Evolutionary conservation across 2,329 filamentous ascomycete species (phyloP), one percentile per base, ranked within the genome.

Genomic region (Cercospora zeae-maydis): DNA sequence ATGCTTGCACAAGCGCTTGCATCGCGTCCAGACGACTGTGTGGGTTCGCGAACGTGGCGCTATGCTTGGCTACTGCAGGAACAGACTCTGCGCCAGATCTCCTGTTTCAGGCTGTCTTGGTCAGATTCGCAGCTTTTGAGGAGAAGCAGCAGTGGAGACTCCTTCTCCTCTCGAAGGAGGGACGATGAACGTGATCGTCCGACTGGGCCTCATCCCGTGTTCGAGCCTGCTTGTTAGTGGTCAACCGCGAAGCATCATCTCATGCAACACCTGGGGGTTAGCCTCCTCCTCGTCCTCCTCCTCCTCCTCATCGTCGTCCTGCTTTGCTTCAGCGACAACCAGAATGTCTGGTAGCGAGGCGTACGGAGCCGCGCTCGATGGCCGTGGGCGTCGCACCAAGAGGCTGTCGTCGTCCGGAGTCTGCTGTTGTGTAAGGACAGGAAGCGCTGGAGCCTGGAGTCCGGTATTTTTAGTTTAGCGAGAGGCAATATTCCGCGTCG

Each of bases 1-100:
- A 67, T 63, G 53, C 56, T 57, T 10, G 52, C 42, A 56, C 58
- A 47, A 64, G 60, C 59, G 66, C 63, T 49, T 59, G 59, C 62
- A 62, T 62, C 33, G 24, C 37, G 36, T 58, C 66, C 64, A 66
- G 62, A 53, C 62, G 59, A 63, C 27, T 31, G 59, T 58, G 34
- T 64, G 60, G 56, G 51, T 62, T n/a, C 19, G 61, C n/a, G n/a
- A 57, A 39, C 24, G 63, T 63, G 63, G 65, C 65, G 65, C 57
- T 49, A 42, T 42, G 24, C 34, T 60, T 27, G 21, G 36, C 58
- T 61, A 61, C 49, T 61, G 58, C 58, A 61, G 58, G 58, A 27
- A 49, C 58, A 16, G 16, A 30, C 19, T 59, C 16, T 55, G 58
- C 34, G n/a, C 16, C 19, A 10, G 55, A 52, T 45, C 36, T 49